A percentile compares a stretch with the other conserved stretches of the same genome.
These are phyloP conservation scores for Suillus variegatus DNA, from an alignment of 768 basidiomycete species.

Conservation along the genomic window DNA sequence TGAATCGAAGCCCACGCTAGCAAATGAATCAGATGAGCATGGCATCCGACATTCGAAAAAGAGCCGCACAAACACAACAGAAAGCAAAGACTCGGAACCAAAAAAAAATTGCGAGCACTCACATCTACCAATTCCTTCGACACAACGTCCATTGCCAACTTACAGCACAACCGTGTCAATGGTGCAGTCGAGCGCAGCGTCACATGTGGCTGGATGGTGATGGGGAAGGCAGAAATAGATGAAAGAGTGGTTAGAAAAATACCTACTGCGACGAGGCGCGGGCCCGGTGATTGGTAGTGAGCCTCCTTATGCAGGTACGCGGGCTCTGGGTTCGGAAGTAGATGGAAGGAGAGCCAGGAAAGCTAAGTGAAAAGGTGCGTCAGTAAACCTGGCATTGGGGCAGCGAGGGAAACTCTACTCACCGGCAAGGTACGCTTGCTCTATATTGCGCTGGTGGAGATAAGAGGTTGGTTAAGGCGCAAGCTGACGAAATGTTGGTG, in stretches of 20 bases:
- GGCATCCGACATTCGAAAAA: background rate
- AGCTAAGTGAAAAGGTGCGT: constrained; percentile 28
- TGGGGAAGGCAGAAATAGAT: constrained; percentile 25
- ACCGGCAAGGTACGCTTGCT: background rate
- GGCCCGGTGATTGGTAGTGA: constrained; percentile 15
- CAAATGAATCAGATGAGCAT: background rate
- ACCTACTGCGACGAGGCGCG: background rate
- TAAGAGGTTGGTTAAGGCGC: background rate
- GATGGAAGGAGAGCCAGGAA: constrained; percentile 77
- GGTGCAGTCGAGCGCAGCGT: constrained; percentile 65
- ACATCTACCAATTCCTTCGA: constrained; percentile 76
- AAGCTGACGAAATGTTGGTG: background rate
- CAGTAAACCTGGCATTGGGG: background rate
- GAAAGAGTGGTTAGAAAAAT: constrained; percentile 21
- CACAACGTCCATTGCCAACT: constrained; percentile 60
- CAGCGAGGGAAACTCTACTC: background rate
- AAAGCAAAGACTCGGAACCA: background rate
- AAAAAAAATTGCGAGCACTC: constrained; percentile 32
- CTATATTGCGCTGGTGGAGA: background rate
- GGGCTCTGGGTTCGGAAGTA: constrained; percentile 63
- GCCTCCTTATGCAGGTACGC: constrained; percentile 69
- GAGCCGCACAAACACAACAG: background rate
- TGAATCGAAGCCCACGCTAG: background rate
- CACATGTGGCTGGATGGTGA: constrained; percentile 20
- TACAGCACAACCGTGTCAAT: constrained; percentile 54